A percentile compares a stretch with the other conserved stretches of the same genome.
Conservation (phyloP, 2,329 filamentous ascomycete genomes). For the Camillea tinctor region DNA sequence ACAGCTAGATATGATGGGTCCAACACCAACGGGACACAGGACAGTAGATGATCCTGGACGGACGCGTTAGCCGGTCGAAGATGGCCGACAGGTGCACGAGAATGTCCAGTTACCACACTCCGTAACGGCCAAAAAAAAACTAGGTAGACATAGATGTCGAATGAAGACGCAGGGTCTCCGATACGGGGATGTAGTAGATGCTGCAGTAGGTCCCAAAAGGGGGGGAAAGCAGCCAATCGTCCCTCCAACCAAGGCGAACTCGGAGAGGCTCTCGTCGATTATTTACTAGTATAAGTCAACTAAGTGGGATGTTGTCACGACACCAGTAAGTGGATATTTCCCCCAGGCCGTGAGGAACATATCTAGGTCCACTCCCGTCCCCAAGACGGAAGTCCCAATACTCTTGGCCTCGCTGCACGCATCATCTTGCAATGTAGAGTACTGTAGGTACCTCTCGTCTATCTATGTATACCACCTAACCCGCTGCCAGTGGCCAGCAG, state of each 20-base stretch:
- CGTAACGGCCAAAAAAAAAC: not conserved
- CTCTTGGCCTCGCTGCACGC: not conserved
- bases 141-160: not conserved
- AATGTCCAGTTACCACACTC: not conserved
- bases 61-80: constrained; percentile 8
- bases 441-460: too few relatives aligned
- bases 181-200: not conserved
- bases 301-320: constrained; percentile 10
- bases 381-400: constrained; percentile 1
- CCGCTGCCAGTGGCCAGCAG: too few relatives aligned
- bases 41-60: constrained; percentile 4
- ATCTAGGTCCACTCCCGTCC: constrained; percentile 1
- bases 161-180: not conserved
- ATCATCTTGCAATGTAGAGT: too few relatives aligned
- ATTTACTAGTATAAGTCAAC: constrained; percentile 12
- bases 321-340: constrained; percentile 6
- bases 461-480: too few relatives aligned
- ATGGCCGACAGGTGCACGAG: not conserved
- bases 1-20: not conserved
- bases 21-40: constrained; percentile 2
- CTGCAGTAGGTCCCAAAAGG: constrained; percentile 2
- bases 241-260: constrained; percentile 4
- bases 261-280: constrained; percentile 7
- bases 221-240: constrained; percentile 13
- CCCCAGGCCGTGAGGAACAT: not conserved